Conservation (phyloP, 2,329 filamentous ascomycete genomes). For the Phoma herbarum region DNA sequence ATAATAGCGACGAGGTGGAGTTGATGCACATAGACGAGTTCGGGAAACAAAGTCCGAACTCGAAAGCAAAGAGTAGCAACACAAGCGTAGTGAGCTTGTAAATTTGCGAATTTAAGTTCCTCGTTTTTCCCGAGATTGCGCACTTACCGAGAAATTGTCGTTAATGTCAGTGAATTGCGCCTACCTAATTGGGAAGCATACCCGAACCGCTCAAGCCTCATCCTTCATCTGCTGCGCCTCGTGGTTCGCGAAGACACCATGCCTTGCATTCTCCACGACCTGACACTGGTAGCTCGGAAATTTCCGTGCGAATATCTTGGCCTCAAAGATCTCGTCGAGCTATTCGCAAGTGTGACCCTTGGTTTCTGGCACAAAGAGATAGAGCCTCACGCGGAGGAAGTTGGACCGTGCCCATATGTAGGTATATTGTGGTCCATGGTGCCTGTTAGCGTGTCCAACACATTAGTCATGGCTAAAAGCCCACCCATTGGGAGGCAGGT, state of each 20-base stretch:
- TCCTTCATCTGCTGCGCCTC: neutral
- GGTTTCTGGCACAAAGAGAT: conserved; percentile 67
- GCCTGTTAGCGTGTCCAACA: neutral
- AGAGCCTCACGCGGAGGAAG: conserved; percentile 62
- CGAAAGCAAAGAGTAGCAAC: conserved; percentile 21
- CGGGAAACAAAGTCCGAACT: conserved; percentile 14
- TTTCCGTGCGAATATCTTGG: conserved; percentile 29
- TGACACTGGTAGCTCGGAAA: conserved; percentile 35
- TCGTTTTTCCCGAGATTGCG: neutral
- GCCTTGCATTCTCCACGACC: conserved; percentile 34
- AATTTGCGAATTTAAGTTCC: neutral
- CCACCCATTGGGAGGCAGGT: conserved; percentile 50
- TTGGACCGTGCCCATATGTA: conserved; percentile 44
- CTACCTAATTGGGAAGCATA: neutral
- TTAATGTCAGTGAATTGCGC: neutral
- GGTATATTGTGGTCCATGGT: conserved; percentile 34
- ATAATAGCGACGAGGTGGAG: conserved; percentile 18
- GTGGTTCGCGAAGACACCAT: conserved; percentile 22
- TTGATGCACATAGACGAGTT: conserved; percentile 26
- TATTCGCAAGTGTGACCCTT: conserved; percentile 39
- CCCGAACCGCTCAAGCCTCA: neutral
- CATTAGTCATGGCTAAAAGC: conserved; percentile 35
- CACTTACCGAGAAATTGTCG: neutral
- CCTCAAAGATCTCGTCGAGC: conserved; percentile 42
- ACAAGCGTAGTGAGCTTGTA: conserved; percentile 25